Base-by-base conservation (phyloP, 164 flowering plant species). In the Buxus sempervirens region DNA sequence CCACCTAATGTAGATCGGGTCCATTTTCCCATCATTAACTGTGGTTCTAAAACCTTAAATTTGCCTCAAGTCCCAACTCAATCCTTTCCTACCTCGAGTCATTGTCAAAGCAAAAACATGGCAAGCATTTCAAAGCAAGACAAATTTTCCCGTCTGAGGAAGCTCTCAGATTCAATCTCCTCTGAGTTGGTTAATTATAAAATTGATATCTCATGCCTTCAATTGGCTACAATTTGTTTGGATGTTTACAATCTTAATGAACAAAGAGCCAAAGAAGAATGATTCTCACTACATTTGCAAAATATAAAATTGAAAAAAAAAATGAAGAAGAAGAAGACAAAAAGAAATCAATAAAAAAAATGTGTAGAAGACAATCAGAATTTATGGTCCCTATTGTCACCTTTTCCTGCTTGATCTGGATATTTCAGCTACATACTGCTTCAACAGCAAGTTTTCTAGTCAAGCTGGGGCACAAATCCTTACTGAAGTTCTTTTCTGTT, bases 391-490 rank as follows among this genome's bases (percentile, higher is more conserved):
- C 51, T 15, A 15, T 15, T 10, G 16, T 45, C 51, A 45, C 15
- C 15, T 6, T 25, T 23, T 32, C 2, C 18, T 58, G 32, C 32
- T 10, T 9, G 19, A 24, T 24, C 38, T 51, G 63, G 65, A 1
- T 13, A 59, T 56, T 69, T 83, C 80, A 86, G 75, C 82, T 81
- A 81, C 98, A 88, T 9, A 63, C 68, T 24, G 79, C 92, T 82
- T 93, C 89, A 61, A 90, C 85, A 0, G 92, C 92, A 59, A 91
- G 90, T 74, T 77, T 82, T 80, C 75, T 89, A 1, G 73, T 66
- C 56, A 69, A 60, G 61, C 80, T 74, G 0, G 81, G 77, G 72
- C 96, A 93, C 64, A 80, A 71, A 59, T 58, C 63, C 69, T 38
- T 68, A 48, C 70, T 59, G 69, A 93, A 88, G 64, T 84, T 81